phyloP scores from a whole-genome alignment of 495 filamentous ascomycete genomes.

The Pseudomonodictys pantanalensis region DNA sequence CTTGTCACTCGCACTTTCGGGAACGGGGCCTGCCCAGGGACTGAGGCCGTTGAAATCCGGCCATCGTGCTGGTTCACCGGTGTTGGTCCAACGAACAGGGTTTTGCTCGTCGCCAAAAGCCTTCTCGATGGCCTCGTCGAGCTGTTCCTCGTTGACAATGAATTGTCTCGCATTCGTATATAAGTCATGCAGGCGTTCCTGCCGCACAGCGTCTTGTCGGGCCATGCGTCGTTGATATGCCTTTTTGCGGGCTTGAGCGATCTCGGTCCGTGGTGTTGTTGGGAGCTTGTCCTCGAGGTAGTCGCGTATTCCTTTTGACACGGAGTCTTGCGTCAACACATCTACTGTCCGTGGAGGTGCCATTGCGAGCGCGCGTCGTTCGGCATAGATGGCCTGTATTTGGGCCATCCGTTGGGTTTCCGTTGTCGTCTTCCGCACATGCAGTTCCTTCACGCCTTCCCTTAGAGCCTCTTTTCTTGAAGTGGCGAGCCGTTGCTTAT shows the following conservation, averaged over 20 bases:
- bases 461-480: conserved; percentile 60
- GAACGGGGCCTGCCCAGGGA: conserved; percentile 58
- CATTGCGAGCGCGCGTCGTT: conserved; percentile 48
- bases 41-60: conserved; percentile 42
- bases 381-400: conserved; percentile 38
- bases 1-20: conserved; percentile 52
- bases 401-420: conserved; percentile 43
- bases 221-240: conserved; percentile 42
- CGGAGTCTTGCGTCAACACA: conserved; percentile 54
- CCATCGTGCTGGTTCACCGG: not conserved
- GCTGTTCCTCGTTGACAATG: conserved; percentile 61
- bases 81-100: conserved; percentile 40
- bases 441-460: conserved; percentile 59
- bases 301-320: conserved; percentile 32
- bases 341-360: conserved; percentile 60
- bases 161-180: conserved; percentile 65
- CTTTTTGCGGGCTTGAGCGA: conserved; percentile 44
- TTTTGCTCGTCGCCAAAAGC: conserved; percentile 55
- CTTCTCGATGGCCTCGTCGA: conserved; percentile 59
- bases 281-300: conserved; percentile 39
- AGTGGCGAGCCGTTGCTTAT: conserved; percentile 61
- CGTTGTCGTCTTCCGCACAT: conserved; percentile 51
- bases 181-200: conserved; percentile 56
- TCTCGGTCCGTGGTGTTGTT: conserved; percentile 51
- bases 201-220: conserved; percentile 34